Conservation (phyloP, 2,329 filamentous ascomycete species). For the Arthrobotrys musiformis region DNA sequence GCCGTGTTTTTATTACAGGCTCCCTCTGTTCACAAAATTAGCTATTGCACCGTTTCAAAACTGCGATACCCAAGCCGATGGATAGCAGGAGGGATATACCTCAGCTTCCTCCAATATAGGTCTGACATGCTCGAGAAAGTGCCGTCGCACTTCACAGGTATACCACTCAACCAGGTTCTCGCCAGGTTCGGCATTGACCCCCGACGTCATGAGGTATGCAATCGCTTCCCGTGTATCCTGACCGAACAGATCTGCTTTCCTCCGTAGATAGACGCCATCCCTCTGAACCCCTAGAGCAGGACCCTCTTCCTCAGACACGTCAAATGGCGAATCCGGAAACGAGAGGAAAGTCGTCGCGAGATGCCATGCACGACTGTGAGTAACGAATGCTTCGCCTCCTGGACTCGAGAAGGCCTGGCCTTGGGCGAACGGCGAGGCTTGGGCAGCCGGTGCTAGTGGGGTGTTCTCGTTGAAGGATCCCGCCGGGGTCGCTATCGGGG, state of each 20-base stretch:
- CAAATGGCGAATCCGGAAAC: slow-evolving; percentile 57
- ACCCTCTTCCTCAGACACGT: slow-evolving; percentile 51
- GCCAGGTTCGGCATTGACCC: slow-evolving; percentile 44
- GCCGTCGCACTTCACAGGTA: slow-evolving; percentile 59
- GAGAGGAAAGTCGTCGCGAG: slow-evolving; percentile 58
- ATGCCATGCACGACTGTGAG: slow-evolving; percentile 58
- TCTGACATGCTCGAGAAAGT: slow-evolving; percentile 58
- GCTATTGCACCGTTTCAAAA: background rate
- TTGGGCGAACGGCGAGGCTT: slow-evolving; percentile 35
- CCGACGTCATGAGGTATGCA: slow-evolving; percentile 56
- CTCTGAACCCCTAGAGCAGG: slow-evolving; percentile 51
- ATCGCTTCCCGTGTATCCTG: slow-evolving; percentile 57
- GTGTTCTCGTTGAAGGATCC: slow-evolving; percentile 56
- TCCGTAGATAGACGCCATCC: slow-evolving; percentile 46
- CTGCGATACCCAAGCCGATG: background rate
- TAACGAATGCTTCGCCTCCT: slow-evolving; percentile 53
- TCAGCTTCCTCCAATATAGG: slow-evolving; percentile 55
- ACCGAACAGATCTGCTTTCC: slow-evolving; percentile 55
- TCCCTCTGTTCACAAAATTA: slow-evolving; percentile 19
- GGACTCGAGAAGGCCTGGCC: slow-evolving; percentile 40
- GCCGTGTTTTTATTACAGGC: slow-evolving; percentile 24
- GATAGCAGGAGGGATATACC: background rate
- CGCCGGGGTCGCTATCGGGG: slow-evolving; percentile 55
- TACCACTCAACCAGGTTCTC: slow-evolving; percentile 60
- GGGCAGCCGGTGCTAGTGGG: slow-evolving; percentile 43